These are phyloP conservation scores for Leccinum obscurum DNA, from an alignment of 768 basidiomycete genomes.

Conservation along the genomic window DNA sequence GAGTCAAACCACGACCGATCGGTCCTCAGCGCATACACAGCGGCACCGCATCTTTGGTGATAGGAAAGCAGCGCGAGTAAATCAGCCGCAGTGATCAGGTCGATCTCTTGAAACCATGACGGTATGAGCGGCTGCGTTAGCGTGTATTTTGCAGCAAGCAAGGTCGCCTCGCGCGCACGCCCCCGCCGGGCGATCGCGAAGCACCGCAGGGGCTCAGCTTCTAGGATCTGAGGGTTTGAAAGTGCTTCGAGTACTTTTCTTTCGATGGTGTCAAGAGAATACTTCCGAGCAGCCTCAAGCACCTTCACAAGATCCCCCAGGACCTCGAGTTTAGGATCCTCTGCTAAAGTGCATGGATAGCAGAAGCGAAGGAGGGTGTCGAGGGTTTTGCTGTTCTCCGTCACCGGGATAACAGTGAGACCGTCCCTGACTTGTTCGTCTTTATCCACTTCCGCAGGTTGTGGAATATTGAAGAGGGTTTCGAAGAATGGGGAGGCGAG, in stretches of 20 bases:
- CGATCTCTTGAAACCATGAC: constrained; percentile 27
- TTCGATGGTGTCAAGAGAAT: constrained; percentile 18
- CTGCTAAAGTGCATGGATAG: constrained; percentile 24
- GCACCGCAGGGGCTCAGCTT: constrained; percentile 26
- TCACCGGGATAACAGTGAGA: constrained; percentile 22
- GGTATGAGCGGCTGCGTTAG: constrained; percentile 26
- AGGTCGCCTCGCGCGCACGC: constrained; percentile 20
- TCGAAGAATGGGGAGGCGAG: constrained; percentile 37
- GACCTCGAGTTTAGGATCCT: constrained; percentile 18
- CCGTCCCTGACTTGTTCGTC: constrained; percentile 17
- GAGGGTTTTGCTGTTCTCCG: constrained; percentile 24
- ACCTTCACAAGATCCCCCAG: constrained; percentile 9
- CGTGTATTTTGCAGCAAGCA: constrained; percentile 31
- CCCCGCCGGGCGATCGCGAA: constrained; percentile 35
- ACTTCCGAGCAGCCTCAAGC: constrained; percentile 19
- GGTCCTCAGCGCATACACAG: constrained; percentile 3
- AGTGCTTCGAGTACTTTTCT: constrained; percentile 22
- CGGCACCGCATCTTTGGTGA: constrained; percentile 15
- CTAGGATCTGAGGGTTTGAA: constrained; percentile 14
- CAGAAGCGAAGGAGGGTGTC: constrained; percentile 30
- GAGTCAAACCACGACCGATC: constrained; percentile 16
- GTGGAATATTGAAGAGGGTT: constrained; percentile 32
- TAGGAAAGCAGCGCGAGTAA: constrained; percentile 29
- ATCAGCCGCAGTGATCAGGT: constrained; percentile 25
- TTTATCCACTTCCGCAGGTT: constrained; percentile 15